Conservation (phyloP, 768 basidiomycete species). For the Dendrothele bispora region DNA sequence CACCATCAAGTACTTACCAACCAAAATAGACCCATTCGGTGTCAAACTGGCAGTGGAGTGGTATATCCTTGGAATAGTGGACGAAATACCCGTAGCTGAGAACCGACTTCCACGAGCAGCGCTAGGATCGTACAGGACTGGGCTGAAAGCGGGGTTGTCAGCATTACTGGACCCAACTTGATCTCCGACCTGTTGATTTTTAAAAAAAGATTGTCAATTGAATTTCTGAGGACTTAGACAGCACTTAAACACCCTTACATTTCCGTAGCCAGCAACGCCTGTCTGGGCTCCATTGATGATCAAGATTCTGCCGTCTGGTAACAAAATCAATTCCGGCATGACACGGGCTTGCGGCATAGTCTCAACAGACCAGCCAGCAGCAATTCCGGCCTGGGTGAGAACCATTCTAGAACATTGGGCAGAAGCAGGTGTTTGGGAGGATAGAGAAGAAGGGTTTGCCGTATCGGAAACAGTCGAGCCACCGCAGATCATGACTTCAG, state of each 20-base stretch:
- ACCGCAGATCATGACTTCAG: too few species aligned
- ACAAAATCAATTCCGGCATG: conserved; percentile 8
- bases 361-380: conserved; percentile 25
- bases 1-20: too few species aligned
- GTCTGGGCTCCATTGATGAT: conserved; percentile 24
- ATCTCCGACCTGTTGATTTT: conserved; percentile 12
- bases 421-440: too few species aligned
- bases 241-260: too few species aligned
- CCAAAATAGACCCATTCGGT: conserved; percentile 20
- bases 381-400: conserved; percentile 17
- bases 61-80: conserved; percentile 22
- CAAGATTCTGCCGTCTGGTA: conserved; percentile 24
- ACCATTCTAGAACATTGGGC: conserved; percentile 23
- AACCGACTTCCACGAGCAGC: too few species aligned
- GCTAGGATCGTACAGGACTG: conserved; percentile 22
- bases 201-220: too few species aligned
- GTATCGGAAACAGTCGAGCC: too few species aligned
- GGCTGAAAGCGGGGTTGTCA: conserved; percentile 19
- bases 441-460: conserved; percentile 18
- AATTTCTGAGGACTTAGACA: too few species aligned
- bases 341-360: conserved; percentile 19
- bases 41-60: conserved; percentile 27
- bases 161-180: conserved; percentile 28
- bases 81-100: conserved; percentile 18
- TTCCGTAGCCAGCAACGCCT: conserved; percentile 16